Percentiles rank a stretch among this genome's conserved stretches.
Conservation (phyloP, 164 flowering plant species). For the Buxus sempervirens region DNA sequence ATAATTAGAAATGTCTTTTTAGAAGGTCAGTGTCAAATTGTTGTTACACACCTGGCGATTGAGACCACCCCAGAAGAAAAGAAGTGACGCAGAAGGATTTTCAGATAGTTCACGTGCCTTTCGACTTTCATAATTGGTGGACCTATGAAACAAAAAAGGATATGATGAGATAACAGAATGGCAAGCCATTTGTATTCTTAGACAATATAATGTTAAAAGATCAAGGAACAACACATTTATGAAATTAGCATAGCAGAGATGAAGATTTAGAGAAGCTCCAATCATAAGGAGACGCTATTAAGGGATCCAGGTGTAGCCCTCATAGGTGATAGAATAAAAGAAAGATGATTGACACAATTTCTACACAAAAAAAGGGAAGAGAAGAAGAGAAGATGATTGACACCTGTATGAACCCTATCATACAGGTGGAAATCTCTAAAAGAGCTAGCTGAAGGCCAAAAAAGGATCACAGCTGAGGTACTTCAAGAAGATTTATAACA, state of each 20-base stretch:
- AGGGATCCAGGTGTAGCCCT: background rate
- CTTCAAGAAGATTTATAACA: background rate
- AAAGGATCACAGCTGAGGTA: background rate
- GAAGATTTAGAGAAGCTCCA: background rate
- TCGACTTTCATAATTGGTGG: conserved; percentile 61
- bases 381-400: background rate
- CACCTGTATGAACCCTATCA: background rate
- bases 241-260: background rate
- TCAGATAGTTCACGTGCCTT: conserved; percentile 57
- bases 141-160: conserved; percentile 31
- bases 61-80: conserved; percentile 59
- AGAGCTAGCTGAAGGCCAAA: background rate
- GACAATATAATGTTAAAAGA: background rate
- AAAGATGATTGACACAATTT: background rate
- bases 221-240: background rate
- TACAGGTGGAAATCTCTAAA: background rate
- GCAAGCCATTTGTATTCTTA: background rate
- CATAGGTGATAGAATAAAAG: background rate
- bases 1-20: too few relatives aligned
- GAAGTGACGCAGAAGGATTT: conserved; percentile 60
- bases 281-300: background rate
- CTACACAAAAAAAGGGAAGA: too few relatives aligned
- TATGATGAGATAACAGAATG: background rate
- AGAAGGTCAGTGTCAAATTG: too few relatives aligned
- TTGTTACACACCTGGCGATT: conserved; percentile 52